phyloP scores from a whole-genome alignment of 2,329 filamentous ascomycete genomes.

The Nannizziopsis barbatae region DNA sequence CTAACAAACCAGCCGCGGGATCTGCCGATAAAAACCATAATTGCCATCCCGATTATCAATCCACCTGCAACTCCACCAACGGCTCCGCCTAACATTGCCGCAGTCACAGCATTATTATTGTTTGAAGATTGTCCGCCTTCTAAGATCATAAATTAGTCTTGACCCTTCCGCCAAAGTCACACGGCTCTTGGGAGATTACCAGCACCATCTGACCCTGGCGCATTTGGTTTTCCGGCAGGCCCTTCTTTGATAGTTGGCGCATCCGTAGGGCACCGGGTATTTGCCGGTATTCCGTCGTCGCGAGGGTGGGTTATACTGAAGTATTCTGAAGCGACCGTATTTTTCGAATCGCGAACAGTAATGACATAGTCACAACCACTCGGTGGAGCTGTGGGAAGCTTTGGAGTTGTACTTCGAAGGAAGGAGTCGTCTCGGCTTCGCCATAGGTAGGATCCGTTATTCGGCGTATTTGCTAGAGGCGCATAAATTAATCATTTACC shows the following conservation, averaged over 20 bases:
- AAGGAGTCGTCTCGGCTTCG: slow-evolving; percentile 14
- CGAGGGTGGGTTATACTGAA: slow-evolving; percentile 14
- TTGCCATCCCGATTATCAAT: slow-evolving; percentile 10
- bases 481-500: background rate
- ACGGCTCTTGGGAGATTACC: background rate
- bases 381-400: slow-evolving; percentile 10
- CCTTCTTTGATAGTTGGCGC: background rate
- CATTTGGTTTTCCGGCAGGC: background rate
- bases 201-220: background rate
- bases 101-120: background rate
- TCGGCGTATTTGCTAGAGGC: slow-evolving; percentile 7
- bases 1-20: slow-evolving; percentile 12
- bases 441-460: slow-evolving; percentile 15
- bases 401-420: background rate
- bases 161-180: background rate
- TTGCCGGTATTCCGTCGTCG: slow-evolving; percentile 9
- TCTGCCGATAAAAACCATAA: slow-evolving; percentile 10
- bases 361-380: slow-evolving; percentile 15
- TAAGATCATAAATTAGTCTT: background rate
- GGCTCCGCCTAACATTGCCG: slow-evolving; percentile 10
- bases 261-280: slow-evolving; percentile 4
- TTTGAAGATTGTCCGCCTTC: background rate
- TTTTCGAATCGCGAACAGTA: slow-evolving; percentile 6
- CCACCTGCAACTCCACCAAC: slow-evolving; percentile 11
- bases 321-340: slow-evolving; percentile 8